These are phyloP conservation scores for Ustilago trichophora DNA, from an alignment of 1,284 basidiomycete genomes.

Conservation along the genomic window DNA sequence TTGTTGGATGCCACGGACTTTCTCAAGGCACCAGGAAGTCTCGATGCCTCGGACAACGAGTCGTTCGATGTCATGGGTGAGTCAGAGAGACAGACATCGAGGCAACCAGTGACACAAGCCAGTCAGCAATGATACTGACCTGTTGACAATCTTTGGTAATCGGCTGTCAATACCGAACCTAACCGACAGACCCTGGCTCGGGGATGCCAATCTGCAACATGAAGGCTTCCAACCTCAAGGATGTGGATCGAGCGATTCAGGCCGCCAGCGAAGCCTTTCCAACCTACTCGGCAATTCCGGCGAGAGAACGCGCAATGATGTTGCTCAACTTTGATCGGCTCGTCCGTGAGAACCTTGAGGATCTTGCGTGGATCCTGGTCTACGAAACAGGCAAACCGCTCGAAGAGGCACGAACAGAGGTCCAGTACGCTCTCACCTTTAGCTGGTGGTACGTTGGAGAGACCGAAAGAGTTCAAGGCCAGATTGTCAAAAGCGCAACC, in stretches of 20 bases:
- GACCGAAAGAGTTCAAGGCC: slow-evolving; percentile 69
- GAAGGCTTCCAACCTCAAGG: slow-evolving; percentile 48
- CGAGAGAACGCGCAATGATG: slow-evolving; percentile 54
- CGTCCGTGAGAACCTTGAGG: slow-evolving; percentile 56
- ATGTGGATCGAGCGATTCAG: slow-evolving; percentile 60
- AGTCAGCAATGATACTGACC: no score
- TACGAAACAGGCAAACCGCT: slow-evolving; percentile 64
- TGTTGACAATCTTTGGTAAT: neutral
- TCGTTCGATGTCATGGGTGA: slow-evolving; percentile 40
- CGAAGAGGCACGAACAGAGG: slow-evolving; percentile 58
- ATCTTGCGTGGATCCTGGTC: slow-evolving; percentile 63
- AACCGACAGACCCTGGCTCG: slow-evolving; percentile 28
- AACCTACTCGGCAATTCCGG: slow-evolving; percentile 53
- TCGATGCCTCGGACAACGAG: slow-evolving; percentile 35
- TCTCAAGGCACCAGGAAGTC: slow-evolving; percentile 49
- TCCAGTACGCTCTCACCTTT: slow-evolving; percentile 62
- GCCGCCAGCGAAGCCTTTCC: slow-evolving; percentile 55
- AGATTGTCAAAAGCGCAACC: slow-evolving; percentile 80
- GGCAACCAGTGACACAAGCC: no score
- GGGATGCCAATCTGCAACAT: slow-evolving; percentile 27
- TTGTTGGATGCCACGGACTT: slow-evolving; percentile 53
- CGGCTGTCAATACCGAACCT: neutral
- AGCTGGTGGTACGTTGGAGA: slow-evolving; percentile 63
- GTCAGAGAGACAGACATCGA: no score
- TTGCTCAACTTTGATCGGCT: slow-evolving; percentile 56